These are phyloP conservation scores for Telfairia occidentalis DNA, from an alignment of 331 rosid genomes.

Conservation along the genomic window DNA sequence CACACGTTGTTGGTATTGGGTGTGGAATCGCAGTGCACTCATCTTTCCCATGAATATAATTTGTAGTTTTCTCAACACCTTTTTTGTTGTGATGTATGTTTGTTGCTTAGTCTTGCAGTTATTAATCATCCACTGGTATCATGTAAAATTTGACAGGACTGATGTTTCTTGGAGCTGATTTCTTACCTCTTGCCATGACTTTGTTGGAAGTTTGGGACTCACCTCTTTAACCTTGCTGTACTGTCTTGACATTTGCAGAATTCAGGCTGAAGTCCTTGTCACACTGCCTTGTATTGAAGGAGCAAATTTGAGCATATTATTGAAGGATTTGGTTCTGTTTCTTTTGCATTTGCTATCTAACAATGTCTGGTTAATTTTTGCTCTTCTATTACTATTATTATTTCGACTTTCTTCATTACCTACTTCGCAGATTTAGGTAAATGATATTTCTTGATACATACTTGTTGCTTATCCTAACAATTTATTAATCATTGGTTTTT, in stretches of 20 bases:
- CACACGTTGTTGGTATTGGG: background rate
- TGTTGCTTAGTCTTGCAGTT: slow-evolving; percentile 26
- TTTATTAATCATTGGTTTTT: background rate
- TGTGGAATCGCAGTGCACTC: background rate
- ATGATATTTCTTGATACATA: background rate
- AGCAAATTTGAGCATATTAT: slow-evolving; percentile 25
- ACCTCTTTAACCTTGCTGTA: slow-evolving; percentile 98
- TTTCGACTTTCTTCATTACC: background rate
- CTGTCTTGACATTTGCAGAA: slow-evolving; percentile 97
- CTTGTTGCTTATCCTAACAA: slow-evolving; percentile 4
- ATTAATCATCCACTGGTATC: slow-evolving; percentile 55
- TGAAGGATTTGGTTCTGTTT: slow-evolving; percentile 30
- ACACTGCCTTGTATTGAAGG: slow-evolving; percentile 31
- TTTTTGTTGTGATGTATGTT: slow-evolving; percentile 12
- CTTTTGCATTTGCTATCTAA: slow-evolving; percentile 24
- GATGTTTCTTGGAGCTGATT: slow-evolving; percentile 99
- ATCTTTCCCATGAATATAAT: background rate
- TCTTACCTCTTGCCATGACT: slow-evolving; percentile 98
- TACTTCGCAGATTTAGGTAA: slow-evolving; percentile 6
- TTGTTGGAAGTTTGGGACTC: slow-evolving; percentile 99
- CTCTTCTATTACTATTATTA: background rate
- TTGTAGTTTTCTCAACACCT: background rate
- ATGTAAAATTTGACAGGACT: slow-evolving; percentile 86
- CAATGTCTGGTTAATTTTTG: slow-evolving; percentile 36
- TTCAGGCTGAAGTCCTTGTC: slow-evolving; percentile 39